Percentiles rank a stretch among this genome's conserved stretches.
phyloP scores from a whole-genome alignment of 495 filamentous ascomycete genomes.

The Apodospora peruviana region DNA sequence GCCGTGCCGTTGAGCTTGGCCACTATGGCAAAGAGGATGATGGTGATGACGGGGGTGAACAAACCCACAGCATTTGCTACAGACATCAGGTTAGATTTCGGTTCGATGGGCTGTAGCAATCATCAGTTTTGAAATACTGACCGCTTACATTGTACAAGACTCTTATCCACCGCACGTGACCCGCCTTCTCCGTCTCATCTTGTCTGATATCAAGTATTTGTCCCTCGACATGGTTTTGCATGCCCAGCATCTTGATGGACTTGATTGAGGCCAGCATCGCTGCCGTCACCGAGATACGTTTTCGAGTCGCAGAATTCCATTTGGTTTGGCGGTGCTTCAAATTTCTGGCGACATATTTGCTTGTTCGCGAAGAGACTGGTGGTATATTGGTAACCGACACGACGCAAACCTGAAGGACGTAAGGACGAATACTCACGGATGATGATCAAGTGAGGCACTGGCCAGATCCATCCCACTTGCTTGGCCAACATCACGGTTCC shows the following conservation, averaged over 20 bases:
- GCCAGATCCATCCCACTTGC: constrained; percentile 51
- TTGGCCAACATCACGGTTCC: constrained; percentile 54
- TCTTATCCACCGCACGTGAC: constrained; percentile 44
- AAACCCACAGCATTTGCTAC: constrained; percentile 36
- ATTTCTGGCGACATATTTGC: constrained; percentile 41
- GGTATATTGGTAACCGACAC: neutral
- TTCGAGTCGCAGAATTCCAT: constrained; percentile 50
- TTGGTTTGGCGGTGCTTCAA: constrained; percentile 39
- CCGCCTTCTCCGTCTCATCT: constrained; percentile 51
- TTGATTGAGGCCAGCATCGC: constrained; percentile 53
- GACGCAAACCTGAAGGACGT: neutral
- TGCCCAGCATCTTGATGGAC: constrained; percentile 57
- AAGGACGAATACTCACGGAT: constrained; percentile 34
- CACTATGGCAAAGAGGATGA: constrained; percentile 31
- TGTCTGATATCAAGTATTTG: constrained; percentile 48
- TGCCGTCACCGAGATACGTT: constrained; percentile 46
- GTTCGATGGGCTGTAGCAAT: neutral
- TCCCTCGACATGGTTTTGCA: constrained; percentile 34
- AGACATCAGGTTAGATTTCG: neutral
- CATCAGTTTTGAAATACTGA: constrained; percentile 11
- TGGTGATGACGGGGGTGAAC: constrained; percentile 35
- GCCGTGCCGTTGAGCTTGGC: constrained; percentile 9
- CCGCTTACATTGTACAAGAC: constrained; percentile 39
- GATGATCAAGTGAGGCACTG: constrained; percentile 52
- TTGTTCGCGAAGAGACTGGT: constrained; percentile 35